Conservation (phyloP, 371 early-diverging fungal genomes). For the Rhizoclosmatium hyalinum region DNA sequence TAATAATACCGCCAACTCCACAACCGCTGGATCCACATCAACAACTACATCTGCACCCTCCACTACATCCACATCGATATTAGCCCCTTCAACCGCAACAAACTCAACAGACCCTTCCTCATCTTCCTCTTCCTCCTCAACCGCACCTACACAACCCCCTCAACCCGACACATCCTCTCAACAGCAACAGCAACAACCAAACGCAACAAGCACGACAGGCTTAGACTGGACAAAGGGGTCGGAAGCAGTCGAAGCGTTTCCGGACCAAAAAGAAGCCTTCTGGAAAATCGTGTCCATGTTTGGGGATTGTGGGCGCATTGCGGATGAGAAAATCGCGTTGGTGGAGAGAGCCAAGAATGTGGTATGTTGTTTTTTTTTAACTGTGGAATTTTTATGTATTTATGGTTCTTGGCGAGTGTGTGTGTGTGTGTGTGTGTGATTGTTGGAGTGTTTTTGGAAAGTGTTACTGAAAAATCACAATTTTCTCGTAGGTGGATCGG, state of each 20-base stretch:
- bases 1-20: neutral
- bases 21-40: neutral
- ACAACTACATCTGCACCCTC: neutral
- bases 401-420: neutral
- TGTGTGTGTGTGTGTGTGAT: neutral
- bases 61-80: neutral
- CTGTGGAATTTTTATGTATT: neutral
- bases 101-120: neutral
- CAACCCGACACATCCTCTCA: neutral
- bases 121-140: neutral
- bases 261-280: constrained; percentile 38
- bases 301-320: constrained; percentile 29
- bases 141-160: neutral
- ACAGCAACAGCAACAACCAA: neutral
- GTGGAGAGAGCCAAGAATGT: constrained; percentile 33
- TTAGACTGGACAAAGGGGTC: constrained; percentile 19
- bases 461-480: neutral
- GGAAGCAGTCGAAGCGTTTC: constrained; percentile 32
- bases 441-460: too few relatives aligned
- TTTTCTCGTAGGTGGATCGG: constrained; percentile 33
- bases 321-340: constrained; percentile 43
- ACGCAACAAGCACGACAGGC: neutral
- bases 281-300: constrained; percentile 33
- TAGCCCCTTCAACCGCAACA: neutral
- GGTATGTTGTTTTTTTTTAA: constrained; percentile 3